Evolutionary conservation across 2,329 filamentous ascomycete species (phyloP), one percentile per base, ranked within the genome.

Genomic region (Phyllosticta citriasiana): DNA sequence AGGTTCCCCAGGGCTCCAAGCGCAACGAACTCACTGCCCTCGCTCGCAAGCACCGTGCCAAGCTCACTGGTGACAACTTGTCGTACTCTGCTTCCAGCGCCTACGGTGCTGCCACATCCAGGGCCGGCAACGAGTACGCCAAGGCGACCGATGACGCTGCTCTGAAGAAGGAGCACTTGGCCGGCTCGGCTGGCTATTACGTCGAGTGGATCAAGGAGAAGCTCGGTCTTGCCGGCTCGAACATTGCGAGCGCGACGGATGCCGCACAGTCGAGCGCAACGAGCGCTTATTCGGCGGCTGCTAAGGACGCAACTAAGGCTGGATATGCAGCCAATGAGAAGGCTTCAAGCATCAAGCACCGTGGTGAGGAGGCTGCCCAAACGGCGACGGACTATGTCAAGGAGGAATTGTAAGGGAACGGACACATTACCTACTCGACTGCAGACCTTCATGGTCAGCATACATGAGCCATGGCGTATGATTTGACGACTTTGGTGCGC

Each of bases 1-100:
- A 82, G 79, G 90, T 97, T 57, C 94, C 94, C 9, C 93, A 97
- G 72, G 94, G 93, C 55, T 95, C 89, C 70, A 92, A 88, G 80
- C 80, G 84, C 67, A 95, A 97, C 69, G 93, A 99, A 75, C 83
- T 97, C 26, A 59, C 95, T 59, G 91, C 93, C 59, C 83, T 97
- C 64, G 88, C 93, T 65, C 91, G 93, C 72, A 95, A 94, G 81
- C 84, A 96, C 77, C 87, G 89, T 63, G 87, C 88, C 62, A 79
- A 85, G 62, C 79, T 93, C 54, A 78, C 86, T 19, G 87, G 85
- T 63, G 86, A 91, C 68, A 88, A 82, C 57, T 74, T 83, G 33
- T 70, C 70, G 33, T 69, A 67, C 24, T 66, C 70, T 30, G 72
- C 75, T 59, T 70, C 71, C 58, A 74, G 72, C 54, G 74, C 73